These are phyloP conservation scores for Heritiera littoralis DNA, from an alignment of 345 rosid genomes.

Conservation along the genomic window DNA sequence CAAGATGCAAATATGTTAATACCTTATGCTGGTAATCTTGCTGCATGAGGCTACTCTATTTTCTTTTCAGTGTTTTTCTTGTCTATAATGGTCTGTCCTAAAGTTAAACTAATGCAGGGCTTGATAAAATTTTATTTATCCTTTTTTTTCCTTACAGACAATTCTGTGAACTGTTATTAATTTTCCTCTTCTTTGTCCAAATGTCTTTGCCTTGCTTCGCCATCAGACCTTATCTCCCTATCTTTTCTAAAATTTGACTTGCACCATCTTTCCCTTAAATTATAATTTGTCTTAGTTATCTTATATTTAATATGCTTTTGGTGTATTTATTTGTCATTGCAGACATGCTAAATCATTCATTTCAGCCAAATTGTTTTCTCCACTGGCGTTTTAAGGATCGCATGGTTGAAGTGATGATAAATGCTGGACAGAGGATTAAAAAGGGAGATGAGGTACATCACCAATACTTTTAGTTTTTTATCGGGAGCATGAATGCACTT, in stretches of 20 bases:
- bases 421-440: constrained; percentile 75
- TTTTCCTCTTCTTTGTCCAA: neutral
- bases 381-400: constrained; percentile 97
- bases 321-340: constrained; percentile 33
- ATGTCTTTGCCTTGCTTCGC: neutral
- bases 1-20: constrained; percentile 90
- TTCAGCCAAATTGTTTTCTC: constrained; percentile 85
- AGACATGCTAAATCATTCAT: constrained; percentile 95
- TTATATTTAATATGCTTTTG: neutral
- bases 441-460: constrained; percentile 78
- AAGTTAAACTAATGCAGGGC: neutral
- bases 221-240: neutral
- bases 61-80: neutral
- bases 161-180: neutral
- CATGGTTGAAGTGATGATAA: constrained; percentile 95
- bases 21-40: constrained; percentile 83
- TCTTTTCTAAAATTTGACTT: neutral
- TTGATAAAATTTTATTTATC: neutral
- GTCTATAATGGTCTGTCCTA: neutral
- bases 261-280: neutral
- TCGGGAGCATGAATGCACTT: too few relatives aligned
- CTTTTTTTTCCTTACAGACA: neutral
- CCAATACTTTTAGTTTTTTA: too few relatives aligned
- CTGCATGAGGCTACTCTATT: constrained; percentile 5
- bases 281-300: neutral